Evolutionary conservation across 352 stramenopile genomes (phyloP).

Genomic region (Elongisporangium anandrum): DNA sequence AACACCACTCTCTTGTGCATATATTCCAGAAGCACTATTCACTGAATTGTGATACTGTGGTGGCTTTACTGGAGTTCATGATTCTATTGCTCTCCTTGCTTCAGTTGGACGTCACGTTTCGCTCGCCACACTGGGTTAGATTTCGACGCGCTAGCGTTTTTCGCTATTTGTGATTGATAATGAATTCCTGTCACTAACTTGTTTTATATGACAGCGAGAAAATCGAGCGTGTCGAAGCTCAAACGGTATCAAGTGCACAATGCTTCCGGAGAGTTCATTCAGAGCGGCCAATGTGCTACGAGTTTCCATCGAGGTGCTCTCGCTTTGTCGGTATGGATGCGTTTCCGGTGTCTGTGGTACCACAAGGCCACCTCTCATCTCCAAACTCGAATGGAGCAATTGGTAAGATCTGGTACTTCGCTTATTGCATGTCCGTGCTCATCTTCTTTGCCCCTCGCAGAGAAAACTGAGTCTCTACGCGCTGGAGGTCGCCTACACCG

Average conservation of each 20-base stretch:
- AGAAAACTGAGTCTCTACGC: slow-evolving; percentile 8
- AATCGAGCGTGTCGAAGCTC: slow-evolving; percentile 31
- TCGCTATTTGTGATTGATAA: not conserved
- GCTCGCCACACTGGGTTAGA: slow-evolving; percentile 27
- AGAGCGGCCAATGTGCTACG: slow-evolving; percentile 26
- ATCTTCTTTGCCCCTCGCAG: too few species aligned
- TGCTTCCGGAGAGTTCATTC: slow-evolving; percentile 36
- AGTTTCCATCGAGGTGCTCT: slow-evolving; percentile 11
- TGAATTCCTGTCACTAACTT: too few species aligned
- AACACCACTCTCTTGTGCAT: slow-evolving; percentile 17
- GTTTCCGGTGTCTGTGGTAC: slow-evolving; percentile 16
- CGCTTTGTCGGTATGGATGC: slow-evolving; percentile 9
- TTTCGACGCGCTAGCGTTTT: not conserved
- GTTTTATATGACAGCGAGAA: slow-evolving; percentile 21
- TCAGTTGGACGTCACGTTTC: slow-evolving; percentile 34
- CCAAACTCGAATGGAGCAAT: too few species aligned
- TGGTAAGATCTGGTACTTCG: too few species aligned
- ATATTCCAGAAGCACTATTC: slow-evolving; percentile 39
- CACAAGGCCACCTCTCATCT: slow-evolving; percentile 1
- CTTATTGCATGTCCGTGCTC: too few species aligned
- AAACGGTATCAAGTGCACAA: slow-evolving; percentile 14
- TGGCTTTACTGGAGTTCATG: slow-evolving; percentile 32
- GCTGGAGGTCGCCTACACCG: slow-evolving; percentile 28
- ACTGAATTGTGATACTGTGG: slow-evolving; percentile 31
- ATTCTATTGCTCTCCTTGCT: slow-evolving; percentile 37